Evolutionary conservation across 2,329 filamentous ascomycete genomes (phyloP).

Genomic region (Botryotinia convoluta): DNA sequence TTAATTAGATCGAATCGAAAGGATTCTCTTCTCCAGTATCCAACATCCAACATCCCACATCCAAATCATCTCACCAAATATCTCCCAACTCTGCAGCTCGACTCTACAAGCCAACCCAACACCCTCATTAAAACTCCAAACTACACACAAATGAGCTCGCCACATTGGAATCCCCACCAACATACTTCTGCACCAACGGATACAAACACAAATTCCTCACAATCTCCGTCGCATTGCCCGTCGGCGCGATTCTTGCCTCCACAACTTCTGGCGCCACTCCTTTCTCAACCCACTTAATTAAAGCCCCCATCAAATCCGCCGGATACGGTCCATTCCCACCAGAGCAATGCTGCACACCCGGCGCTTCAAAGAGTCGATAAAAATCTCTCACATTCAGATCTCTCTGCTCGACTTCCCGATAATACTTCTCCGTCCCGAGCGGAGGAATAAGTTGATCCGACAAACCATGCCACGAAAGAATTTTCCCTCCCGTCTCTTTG

Average conservation of each 20-base stretch:
- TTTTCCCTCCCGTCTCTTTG: conserved; percentile 23
- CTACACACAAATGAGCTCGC: conserved; percentile 10
- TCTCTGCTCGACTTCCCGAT: conserved; percentile 24
- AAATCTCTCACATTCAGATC: conserved; percentile 34
- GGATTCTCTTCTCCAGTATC: too few relatives aligned
- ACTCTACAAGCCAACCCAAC: not conserved
- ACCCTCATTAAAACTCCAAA: not conserved
- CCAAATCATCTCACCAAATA: not conserved
- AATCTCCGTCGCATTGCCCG: not conserved
- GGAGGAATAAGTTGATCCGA: conserved; percentile 22
- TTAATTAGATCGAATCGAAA: too few relatives aligned
- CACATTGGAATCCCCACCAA: not conserved
- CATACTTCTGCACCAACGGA: not conserved
- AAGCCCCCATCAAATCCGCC: conserved; percentile 27
- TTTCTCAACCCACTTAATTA: conserved; percentile 38
- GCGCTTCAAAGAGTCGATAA: conserved; percentile 38
- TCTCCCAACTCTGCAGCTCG: too few relatives aligned
- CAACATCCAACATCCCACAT: not conserved
- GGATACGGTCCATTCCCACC: conserved; percentile 34
- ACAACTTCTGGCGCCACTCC: conserved; percentile 34
- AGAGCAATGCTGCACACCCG: conserved; percentile 39
- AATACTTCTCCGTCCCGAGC: conserved; percentile 31
- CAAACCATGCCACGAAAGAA: conserved; percentile 26
- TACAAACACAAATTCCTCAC: conserved; percentile 7
- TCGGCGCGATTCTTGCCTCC: not conserved